Evolutionary conservation across 1,284 basidiomycete genomes (phyloP).

Genomic region (Sporisorium reilianum): DNA sequence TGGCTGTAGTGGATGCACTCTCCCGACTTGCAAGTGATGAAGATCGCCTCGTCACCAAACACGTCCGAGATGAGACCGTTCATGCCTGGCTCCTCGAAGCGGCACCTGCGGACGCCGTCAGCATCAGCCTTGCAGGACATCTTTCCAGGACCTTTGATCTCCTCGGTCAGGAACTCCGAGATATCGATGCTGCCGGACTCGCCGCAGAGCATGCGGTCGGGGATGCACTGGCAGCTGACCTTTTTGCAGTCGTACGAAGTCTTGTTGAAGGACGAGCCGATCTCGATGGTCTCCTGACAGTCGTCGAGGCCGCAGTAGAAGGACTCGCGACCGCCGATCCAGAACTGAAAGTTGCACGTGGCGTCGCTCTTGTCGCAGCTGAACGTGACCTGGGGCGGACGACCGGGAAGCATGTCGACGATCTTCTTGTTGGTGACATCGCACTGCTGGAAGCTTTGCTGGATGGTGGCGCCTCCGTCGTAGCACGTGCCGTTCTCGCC

Average conservation of each 20-base stretch:
- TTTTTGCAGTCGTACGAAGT: constrained; percentile 74
- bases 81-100: constrained; percentile 95
- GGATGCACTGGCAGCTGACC: constrained; percentile 90
- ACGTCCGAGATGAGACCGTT: constrained; percentile 91
- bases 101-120: constrained; percentile 74
- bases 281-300: constrained; percentile 73
- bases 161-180: constrained; percentile 87
- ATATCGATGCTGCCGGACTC: constrained; percentile 98
- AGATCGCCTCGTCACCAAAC: constrained; percentile 91
- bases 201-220: constrained; percentile 92
- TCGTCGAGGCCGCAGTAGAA: constrained; percentile 89
- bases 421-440: constrained; percentile 93
- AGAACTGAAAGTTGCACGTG: constrained; percentile 75
- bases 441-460: constrained; percentile 95
- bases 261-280: constrained; percentile 22
- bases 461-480: constrained; percentile 88
- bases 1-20: constrained; percentile 94
- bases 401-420: constrained; percentile 85
- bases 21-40: constrained; percentile 85
- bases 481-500: constrained; percentile 89
- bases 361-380: constrained; percentile 52
- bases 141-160: constrained; percentile 88
- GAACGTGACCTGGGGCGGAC: constrained; percentile 94
- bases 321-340: constrained; percentile 91
- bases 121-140: constrained; percentile 81